Evolutionary conservation across 495 filamentous ascomycete genomes (phyloP).

Genomic region (Emericellopsis terricola): DNA sequence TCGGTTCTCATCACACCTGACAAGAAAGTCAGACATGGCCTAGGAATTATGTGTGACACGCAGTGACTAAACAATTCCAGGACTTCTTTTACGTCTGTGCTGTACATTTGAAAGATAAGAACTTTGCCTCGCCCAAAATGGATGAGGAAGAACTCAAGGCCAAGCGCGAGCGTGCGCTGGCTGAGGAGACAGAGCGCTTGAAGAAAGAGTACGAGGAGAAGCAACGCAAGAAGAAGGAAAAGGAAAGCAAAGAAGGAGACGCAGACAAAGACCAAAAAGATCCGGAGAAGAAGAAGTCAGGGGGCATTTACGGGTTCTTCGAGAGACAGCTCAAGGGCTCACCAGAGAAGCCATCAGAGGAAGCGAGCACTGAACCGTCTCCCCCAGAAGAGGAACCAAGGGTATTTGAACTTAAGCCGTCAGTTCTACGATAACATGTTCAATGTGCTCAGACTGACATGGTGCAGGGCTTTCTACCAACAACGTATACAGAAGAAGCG

Average conservation of each 20-base stretch:
- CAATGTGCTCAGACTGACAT: slow-evolving; percentile 7
- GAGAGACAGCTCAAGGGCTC: slow-evolving; percentile 39
- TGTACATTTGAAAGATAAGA: slow-evolving; percentile 64
- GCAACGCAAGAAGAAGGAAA: slow-evolving; percentile 46
- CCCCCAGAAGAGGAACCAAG: slow-evolving; percentile 44
- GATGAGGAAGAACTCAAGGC: slow-evolving; percentile 58
- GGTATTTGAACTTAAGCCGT: slow-evolving; percentile 79
- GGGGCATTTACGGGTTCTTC: too few species aligned
- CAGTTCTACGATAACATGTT: slow-evolving; percentile 9
- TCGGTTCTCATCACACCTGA: slow-evolving; percentile 81
- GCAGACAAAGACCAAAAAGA: slow-evolving; percentile 26
- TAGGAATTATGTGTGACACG: neutral
- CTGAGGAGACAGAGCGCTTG: slow-evolving; percentile 51
- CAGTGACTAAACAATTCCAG: slow-evolving; percentile 20
- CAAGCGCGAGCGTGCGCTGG: slow-evolving; percentile 48
- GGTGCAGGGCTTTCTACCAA: slow-evolving; percentile 55
- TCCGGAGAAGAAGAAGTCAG: slow-evolving; percentile 32
- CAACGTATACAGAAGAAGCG: slow-evolving; percentile 58
- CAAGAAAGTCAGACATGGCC: slow-evolving; percentile 47
- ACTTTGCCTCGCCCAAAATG: slow-evolving; percentile 65
- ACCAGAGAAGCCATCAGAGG: too few species aligned
- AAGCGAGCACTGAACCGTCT: slow-evolving; percentile 13
- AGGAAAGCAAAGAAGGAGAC: slow-evolving; percentile 28
- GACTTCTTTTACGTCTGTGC: slow-evolving; percentile 92
- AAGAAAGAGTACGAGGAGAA: slow-evolving; percentile 70